Percentiles rank a stretch among this genome's conserved stretches.
These are phyloP conservation scores for Coemansia javaensis DNA, from an alignment of 192 early-diverging fungal species.

Conservation along the genomic window DNA sequence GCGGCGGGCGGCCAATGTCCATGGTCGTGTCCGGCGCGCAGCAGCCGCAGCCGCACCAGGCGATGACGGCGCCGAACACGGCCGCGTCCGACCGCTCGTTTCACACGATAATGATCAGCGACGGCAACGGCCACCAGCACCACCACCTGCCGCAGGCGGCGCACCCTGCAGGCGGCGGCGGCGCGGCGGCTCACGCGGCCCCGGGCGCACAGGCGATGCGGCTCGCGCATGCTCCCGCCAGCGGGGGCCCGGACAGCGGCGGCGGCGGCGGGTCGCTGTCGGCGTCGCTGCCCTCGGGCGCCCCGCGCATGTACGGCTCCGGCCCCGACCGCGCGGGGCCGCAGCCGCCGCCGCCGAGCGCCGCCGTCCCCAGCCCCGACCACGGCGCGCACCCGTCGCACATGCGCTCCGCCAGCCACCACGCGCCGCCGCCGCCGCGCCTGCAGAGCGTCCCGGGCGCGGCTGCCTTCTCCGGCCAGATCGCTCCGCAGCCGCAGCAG, in stretches of 20 bases:
- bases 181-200: slow-evolving; percentile 1
- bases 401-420: slow-evolving; percentile 10
- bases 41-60: slow-evolving; percentile 12
- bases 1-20: slow-evolving; percentile 17
- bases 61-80: slow-evolving; percentile 23
- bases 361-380: not conserved
- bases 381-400: slow-evolving; percentile 1
- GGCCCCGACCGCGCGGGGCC: not conserved
- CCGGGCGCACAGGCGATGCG: slow-evolving; percentile 15
- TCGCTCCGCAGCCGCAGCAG: not conserved
- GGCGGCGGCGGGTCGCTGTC: slow-evolving; percentile 19
- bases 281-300: slow-evolving; percentile 25
- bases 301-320: slow-evolving; percentile 16
- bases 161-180: no score
- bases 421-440: not conserved
- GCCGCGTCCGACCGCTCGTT: slow-evolving; percentile 40
- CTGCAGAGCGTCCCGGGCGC: not conserved
- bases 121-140: no score
- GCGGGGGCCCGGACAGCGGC: slow-evolving; percentile 10
- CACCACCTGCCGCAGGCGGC: no score
- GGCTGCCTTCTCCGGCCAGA: not conserved
- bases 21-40: no score
- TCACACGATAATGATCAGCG: slow-evolving; percentile 46
- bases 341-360: slow-evolving; percentile 12
- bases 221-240: slow-evolving; percentile 6